Conservation (phyloP, 1,284 basidiomycete species). For the Neolentinus lepideus region DNA sequence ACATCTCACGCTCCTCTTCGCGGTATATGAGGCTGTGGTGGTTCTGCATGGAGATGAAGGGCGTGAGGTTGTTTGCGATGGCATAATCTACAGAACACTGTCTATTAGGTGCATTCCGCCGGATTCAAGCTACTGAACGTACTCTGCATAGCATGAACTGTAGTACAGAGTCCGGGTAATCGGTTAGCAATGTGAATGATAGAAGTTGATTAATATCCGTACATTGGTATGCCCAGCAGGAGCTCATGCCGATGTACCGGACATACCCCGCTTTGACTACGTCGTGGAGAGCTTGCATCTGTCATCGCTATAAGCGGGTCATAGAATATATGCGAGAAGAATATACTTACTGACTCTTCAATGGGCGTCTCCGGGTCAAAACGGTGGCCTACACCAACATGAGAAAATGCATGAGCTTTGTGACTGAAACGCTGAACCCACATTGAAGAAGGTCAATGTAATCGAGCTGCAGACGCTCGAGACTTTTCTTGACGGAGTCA, state of each 20-base stretch:
- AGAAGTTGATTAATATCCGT: background rate
- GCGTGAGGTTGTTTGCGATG: constrained; percentile 41
- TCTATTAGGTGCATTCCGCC: background rate
- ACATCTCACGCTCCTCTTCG: constrained; percentile 68
- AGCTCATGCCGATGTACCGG: constrained; percentile 39
- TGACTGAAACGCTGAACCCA: constrained; percentile 19
- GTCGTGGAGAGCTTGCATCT: constrained; percentile 42
- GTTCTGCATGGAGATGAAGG: constrained; percentile 70
- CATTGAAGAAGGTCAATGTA: constrained; percentile 29
- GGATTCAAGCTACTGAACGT: constrained; percentile 6
- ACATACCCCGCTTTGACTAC: constrained; percentile 36
- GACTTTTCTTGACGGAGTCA: constrained; percentile 27
- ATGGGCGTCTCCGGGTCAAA: constrained; percentile 39
- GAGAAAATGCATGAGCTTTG: constrained; percentile 2
- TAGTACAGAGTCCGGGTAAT: background rate
- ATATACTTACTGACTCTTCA: constrained; percentile 23
- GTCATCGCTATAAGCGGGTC: no score
- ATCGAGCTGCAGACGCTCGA: constrained; percentile 27
- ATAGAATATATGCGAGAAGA: background rate
- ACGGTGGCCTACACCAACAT: constrained; percentile 25
- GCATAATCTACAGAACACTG: constrained; percentile 26
- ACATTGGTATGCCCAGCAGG: constrained; percentile 18
- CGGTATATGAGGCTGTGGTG: constrained; percentile 50
- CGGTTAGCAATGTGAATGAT: background rate
- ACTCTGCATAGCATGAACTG: constrained; percentile 20